Base-by-base conservation (phyloP, 441 rosid species). In the Raphanus hybrid region DNA sequence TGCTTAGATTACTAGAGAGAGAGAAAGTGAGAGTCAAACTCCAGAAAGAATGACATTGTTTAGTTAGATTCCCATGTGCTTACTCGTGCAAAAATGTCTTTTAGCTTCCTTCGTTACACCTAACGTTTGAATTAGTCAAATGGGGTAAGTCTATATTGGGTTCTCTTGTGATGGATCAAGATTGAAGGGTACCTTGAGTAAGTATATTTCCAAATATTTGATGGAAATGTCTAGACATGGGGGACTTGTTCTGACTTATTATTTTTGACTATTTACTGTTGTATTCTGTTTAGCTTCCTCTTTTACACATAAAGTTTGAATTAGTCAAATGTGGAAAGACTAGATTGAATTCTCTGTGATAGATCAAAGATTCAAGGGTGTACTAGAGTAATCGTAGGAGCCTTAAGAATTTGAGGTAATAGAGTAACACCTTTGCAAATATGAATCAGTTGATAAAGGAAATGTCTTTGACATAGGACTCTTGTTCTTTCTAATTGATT, bases 51-150 rank as follows among this genome's bases (percentile, higher is more conserved):
- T 66, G 2, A 1, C 20, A 59, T 50, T 72, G 58, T 71, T 72
- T 60, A 70, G 63, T 72, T 60, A 70, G 63, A 9, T 72, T 20
- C 70, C 77, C 70, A 73, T 78, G 73, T 78, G 76, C 63, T 59
- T 3, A 18, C 64, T 67, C 50, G 50, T 78, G 60, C 26, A 57
- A 4, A 43, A 14, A 72, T 48, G 77, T 72, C 73, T 66, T 23
- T 32, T 66, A 50, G 61, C 62, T 43, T 70, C 11, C 0, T 64
- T 4, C 32, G 4, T 27, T 64, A 64, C 50, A 77, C 23, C 76
- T 65, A 58, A 58, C 1, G 67, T 65, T 73, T 73, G 77, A 67
- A 8, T 73, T 48, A 72, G 81, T 78, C 81, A 78, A 58, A 54
- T 63, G 63, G 29, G 18, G 64, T 63, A 35, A 70, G 39, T 63